Conservation (phyloP, 2,329 filamentous ascomycete genomes). For the Phaeoacremonium minimum region DNA sequence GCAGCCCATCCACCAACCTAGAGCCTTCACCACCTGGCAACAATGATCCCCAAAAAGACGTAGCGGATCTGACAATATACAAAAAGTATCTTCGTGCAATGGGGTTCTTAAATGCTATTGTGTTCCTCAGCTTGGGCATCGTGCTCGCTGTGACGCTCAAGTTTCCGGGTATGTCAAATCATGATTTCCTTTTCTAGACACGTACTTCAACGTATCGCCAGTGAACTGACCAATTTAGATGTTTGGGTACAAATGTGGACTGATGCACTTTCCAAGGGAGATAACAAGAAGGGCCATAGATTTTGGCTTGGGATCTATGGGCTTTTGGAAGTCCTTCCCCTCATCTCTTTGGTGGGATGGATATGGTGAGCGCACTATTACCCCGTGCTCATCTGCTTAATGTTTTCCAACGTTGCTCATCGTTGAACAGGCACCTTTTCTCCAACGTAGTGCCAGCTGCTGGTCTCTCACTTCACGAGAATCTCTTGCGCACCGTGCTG, state of each 20-base stretch:
- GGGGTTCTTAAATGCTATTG: slow-evolving; percentile 7
- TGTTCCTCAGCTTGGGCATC: slow-evolving; percentile 11
- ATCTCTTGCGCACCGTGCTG: slow-evolving; percentile 40
- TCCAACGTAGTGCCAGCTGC: slow-evolving; percentile 33
- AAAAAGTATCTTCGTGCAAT: slow-evolving; percentile 12
- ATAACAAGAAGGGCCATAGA: slow-evolving; percentile 1
- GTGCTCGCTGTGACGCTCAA: slow-evolving; percentile 10
- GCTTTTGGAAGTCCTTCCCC: slow-evolving; percentile 9
- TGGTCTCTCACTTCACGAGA: slow-evolving; percentile 40
- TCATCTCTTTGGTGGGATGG: slow-evolving; percentile 4
- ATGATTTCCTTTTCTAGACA: no score
- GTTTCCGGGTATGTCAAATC: slow-evolving; percentile 11
- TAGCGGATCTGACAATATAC: slow-evolving; percentile 11
- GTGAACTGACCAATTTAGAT: no score
- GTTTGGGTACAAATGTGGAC: slow-evolving; percentile 20
- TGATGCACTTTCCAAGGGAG: slow-evolving; percentile 6
- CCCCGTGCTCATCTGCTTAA: no score
- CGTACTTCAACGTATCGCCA: no score
- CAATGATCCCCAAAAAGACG: no score
- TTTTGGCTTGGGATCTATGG: slow-evolving; percentile 15
- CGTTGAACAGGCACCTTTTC: slow-evolving; percentile 46
- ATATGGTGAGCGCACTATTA: slow-evolving; percentile 12
- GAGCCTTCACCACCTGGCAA: no score
- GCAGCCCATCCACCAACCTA: no score
- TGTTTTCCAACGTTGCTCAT: no score